Base-by-base conservation (phyloP, 345 rosid genomes). In the Abelmoschus esculentus region DNA sequence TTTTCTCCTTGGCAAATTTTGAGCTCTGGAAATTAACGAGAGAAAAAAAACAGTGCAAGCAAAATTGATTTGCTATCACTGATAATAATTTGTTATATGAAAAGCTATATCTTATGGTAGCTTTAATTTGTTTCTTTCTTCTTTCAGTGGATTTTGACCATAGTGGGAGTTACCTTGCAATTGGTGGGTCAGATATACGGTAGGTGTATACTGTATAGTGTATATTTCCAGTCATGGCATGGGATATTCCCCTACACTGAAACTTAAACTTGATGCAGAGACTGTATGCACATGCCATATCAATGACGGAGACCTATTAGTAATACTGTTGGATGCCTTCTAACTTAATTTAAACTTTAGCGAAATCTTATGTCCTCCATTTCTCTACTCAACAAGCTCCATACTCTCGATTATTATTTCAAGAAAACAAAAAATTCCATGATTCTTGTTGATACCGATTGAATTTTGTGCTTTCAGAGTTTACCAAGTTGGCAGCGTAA, bases 131-230 rank as follows among this genome's bases (percentile, higher is more conserved):
- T 9, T 17, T 66, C 22, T 34, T 9, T 36, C 18, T 64, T 65
- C 28, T 83, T 84, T 82, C 91, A 93, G 98, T 91, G 80, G 99
- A 87, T 77, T 91, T 95, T 26, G 99, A 91, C 73, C 88, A 86
- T 50, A 95, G 96, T 69, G 99, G 99, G 75, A 79, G 75, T 66
- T 95, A 91, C 82, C 91, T 95, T 14, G 96, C 90, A 46, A 66
- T 91, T 76, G 87, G 90, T 19, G 96, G 98, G 59, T 85, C 96
- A 57, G 99, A 95, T 72, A 81, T 85, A 75, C 87, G 93, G 99
- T 90, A 61, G 61, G 81, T 60, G 2, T 34, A 13, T 4, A 7
- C 81, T 22, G 26, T 22, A 22, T 22, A 22, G 60, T 18, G 4
- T 47, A n/a, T 50, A 50, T 26, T 3, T 14, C 3, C 36, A 38